Conservation (phyloP, 169 alveolate genomes). For the Sarcocystis neurona region DNA sequence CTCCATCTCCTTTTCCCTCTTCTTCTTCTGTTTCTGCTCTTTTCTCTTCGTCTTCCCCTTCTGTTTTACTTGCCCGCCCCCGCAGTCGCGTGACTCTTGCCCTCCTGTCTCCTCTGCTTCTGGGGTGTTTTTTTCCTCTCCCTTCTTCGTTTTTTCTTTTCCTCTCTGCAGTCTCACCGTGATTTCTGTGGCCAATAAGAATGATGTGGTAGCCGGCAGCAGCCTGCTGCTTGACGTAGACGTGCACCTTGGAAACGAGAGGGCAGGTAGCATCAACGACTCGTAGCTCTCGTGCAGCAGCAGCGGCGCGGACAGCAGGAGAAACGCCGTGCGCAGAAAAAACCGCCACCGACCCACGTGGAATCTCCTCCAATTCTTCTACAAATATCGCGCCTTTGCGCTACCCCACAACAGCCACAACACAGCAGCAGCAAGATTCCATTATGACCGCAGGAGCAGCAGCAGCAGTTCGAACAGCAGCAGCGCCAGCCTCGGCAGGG, state of each 20-base stretch:
- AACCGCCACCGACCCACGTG: slow-evolving; percentile 73
- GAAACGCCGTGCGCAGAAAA: slow-evolving; percentile 86
- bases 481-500: too few relatives aligned
- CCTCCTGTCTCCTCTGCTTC: not conserved
- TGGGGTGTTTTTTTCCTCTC: too few relatives aligned
- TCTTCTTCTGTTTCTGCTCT: too few relatives aligned
- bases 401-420: too few relatives aligned
- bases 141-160: not conserved
- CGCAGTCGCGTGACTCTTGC: too few relatives aligned
- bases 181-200: slow-evolving; percentile 82
- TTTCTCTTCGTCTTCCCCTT: too few relatives aligned
- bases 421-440: too few relatives aligned
- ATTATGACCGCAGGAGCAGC: too few relatives aligned
- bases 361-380: slow-evolving; percentile 78
- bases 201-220: slow-evolving; percentile 80
- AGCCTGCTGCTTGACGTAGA: slow-evolving; percentile 81
- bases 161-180: slow-evolving; percentile 37
- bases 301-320: slow-evolving; percentile 77
- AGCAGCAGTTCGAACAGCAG: too few relatives aligned
- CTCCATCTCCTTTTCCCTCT: too few relatives aligned
- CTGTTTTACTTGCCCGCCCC: too few relatives aligned
- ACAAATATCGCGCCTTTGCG: slow-evolving; percentile 81
- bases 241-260: slow-evolving; percentile 84
- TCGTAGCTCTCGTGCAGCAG: slow-evolving; percentile 69
- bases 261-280: slow-evolving; percentile 88